Evolutionary conservation across 1,139 yeast species (phyloP).

Genomic region (Dujonia santamariae): DNA sequence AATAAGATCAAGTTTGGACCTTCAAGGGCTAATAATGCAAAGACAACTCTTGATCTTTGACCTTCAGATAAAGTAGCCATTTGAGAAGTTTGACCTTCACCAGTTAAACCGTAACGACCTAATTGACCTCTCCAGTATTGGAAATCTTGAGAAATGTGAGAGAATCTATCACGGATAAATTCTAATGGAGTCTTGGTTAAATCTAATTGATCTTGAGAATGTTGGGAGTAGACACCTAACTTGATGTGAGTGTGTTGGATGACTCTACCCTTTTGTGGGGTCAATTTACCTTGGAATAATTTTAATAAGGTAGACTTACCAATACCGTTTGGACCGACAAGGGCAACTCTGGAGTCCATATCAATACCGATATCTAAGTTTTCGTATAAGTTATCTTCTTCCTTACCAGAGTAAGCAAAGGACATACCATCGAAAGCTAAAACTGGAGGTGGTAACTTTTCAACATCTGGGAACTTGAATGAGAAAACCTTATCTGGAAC

Average conservation of each 20-base stretch:
- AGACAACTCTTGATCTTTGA: slow-evolving; percentile 98
- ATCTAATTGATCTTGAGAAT: slow-evolving; percentile 97
- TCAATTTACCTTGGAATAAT: slow-evolving; percentile 92
- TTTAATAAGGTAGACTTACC: slow-evolving; percentile 96
- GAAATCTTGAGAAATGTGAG: slow-evolving; percentile 90
- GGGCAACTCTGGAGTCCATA: slow-evolving; percentile 98
- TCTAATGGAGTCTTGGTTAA: slow-evolving; percentile 92
- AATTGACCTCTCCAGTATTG: slow-evolving; percentile 99
- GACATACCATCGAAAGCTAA: slow-evolving; percentile 94
- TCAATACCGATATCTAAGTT: slow-evolving; percentile 95
- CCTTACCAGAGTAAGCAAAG: slow-evolving; percentile 84
- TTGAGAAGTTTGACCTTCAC: slow-evolving; percentile 97
- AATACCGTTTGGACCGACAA: slow-evolving; percentile 99
- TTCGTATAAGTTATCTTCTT: slow-evolving; percentile 86
- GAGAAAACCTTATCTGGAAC: slow-evolving; percentile 90
- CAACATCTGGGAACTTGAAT: slow-evolving; percentile 92
- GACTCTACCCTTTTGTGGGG: slow-evolving; percentile 90
- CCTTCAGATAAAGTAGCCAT: slow-evolving; percentile 99
- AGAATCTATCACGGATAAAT: slow-evolving; percentile 92
- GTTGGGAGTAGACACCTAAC: slow-evolving; percentile 98
- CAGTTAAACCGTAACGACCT: slow-evolving; percentile 97
- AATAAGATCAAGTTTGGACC: slow-evolving; percentile 89
- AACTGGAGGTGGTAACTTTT: slow-evolving; percentile 98
- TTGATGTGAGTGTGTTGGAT: slow-evolving; percentile 96
- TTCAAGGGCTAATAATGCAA: slow-evolving; percentile 92